Evolutionary conservation across 2,329 filamentous ascomycete genomes (phyloP), one percentile per base, ranked within the genome.

Genomic region (Zasmidium citrigriseum): DNA sequence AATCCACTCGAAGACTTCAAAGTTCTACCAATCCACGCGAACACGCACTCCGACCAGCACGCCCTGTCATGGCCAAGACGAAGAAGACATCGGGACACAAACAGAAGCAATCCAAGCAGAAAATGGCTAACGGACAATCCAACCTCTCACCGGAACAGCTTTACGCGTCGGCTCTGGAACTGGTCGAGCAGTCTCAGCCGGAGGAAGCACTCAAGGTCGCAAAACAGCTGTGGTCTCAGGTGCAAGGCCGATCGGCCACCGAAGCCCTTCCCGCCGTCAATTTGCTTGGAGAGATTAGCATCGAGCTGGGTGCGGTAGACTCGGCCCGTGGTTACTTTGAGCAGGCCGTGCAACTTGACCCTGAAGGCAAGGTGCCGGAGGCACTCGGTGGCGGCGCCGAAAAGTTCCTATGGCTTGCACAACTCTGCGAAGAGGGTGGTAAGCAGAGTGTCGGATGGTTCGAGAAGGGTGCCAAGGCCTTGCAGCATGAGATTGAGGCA

Each of bases 391-490:
- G 91, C 24, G 93, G 93, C 0, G 86, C 92, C 0, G 93, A 98
- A 72, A 98, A 97, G 77, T 98, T 97, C 71, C 78, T 98, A 50
- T 96, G 93, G 85, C 81, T 99, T 58, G 95, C 95, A 63, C 95
- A 99, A 77, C 82, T 99, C 69, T 95, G 82, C 64, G 84, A 86
- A 66, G 78, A 84, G 61, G 85, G 85, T 52, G 85, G 85, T 12
- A 74, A 76, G 55, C 82, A 85, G 65, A 86, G 83, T 64, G 83
- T 87, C 48, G 70, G 73, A 51, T 86, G 84, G 83, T 87, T 85
- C 63, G 82, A 86, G 67, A 82, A 80, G 65, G 91, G 93, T 12
- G 89, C 90, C 0, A 80, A 82, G 41, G 86, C 89, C 52, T 80
- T 99, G 70, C 84, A 91, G 70, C 78, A 80, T 63, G 87, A 89